A percentile compares a stretch with the other conserved stretches of the same genome.
phyloP scores from a whole-genome alignment of 2,329 filamentous ascomycete genomes.

The Arthrobotrys sinensis region DNA sequence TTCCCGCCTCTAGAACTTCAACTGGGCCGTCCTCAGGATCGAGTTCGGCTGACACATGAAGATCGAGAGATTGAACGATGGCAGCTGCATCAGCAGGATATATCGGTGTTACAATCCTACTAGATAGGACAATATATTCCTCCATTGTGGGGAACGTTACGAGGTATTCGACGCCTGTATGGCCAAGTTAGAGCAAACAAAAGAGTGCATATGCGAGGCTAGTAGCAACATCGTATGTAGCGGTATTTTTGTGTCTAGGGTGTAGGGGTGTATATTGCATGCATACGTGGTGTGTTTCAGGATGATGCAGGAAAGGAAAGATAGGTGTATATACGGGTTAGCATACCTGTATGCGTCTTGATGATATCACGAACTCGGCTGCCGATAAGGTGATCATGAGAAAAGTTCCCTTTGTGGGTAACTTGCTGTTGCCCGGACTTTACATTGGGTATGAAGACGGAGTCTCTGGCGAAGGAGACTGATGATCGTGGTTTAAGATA shows the following conservation, averaged over 20 bases:
- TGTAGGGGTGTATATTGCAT: constrained; percentile 28
- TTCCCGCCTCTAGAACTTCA: constrained; percentile 87
- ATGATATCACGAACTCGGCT: constrained; percentile 75
- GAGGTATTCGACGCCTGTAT: constrained; percentile 68
- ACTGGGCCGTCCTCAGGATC: constrained; percentile 70
- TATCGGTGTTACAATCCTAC: constrained; percentile 82
- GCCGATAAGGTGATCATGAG: constrained; percentile 76
- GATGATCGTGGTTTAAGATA: constrained; percentile 42
- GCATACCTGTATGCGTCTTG: constrained; percentile 70
- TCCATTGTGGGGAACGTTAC: constrained; percentile 78
- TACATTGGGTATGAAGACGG: constrained; percentile 66
- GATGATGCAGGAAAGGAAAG: constrained; percentile 41
- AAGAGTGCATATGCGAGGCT: constrained; percentile 7
- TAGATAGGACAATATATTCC: constrained; percentile 79
- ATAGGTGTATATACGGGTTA: constrained; percentile 9
- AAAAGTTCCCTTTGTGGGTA: constrained; percentile 70
- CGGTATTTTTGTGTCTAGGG: constrained; percentile 9
- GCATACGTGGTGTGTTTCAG: constrained; percentile 44
- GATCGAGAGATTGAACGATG: constrained; percentile 82
- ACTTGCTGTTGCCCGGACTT: constrained; percentile 65
- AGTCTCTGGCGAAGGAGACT: constrained; percentile 29
- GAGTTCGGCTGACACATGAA: constrained; percentile 72
- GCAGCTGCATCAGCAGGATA: constrained; percentile 82
- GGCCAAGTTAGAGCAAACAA: constrained; percentile 25
- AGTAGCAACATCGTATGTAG: background rate